Evolutionary conservation across 1,139 yeast genomes (phyloP).

Genomic region (Suhomyces chickasaworum): DNA sequence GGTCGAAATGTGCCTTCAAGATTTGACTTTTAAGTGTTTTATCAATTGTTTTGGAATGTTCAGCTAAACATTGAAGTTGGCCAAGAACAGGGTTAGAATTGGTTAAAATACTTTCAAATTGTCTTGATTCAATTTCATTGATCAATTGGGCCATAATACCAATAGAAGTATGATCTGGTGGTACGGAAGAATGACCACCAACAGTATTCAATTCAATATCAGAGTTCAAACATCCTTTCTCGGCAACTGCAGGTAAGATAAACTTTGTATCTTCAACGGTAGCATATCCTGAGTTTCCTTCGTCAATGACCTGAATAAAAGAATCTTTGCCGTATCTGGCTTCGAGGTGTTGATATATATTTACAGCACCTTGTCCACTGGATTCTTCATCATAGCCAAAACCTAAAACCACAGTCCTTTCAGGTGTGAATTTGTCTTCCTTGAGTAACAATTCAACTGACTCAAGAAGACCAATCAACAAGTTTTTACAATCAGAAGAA

Average conservation of each 20-base stretch:
- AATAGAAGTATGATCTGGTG: slow-evolving; percentile 51
- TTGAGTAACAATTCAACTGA: slow-evolving; percentile 42
- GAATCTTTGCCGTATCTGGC: slow-evolving; percentile 43
- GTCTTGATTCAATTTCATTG: slow-evolving; percentile 37
- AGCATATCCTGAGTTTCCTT: slow-evolving; percentile 40
- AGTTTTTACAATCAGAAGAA: slow-evolving; percentile 48
- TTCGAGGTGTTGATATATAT: slow-evolving; percentile 33
- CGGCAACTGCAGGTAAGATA: slow-evolving; percentile 58
- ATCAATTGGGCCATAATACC: slow-evolving; percentile 48
- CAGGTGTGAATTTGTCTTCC: slow-evolving; percentile 39
- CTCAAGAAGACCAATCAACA: slow-evolving; percentile 44
- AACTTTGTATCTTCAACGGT: slow-evolving; percentile 47
- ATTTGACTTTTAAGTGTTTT: slow-evolving; percentile 38
- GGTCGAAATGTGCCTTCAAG: slow-evolving; percentile 43
- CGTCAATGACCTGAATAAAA: slow-evolving; percentile 46
- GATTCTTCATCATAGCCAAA: slow-evolving; percentile 56
- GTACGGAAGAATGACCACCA: slow-evolving; percentile 54
- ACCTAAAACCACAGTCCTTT: slow-evolving; percentile 44
- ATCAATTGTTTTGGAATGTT: slow-evolving; percentile 35
- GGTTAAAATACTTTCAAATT: slow-evolving; percentile 38
- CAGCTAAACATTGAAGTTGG: slow-evolving; percentile 48
- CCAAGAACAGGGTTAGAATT: slow-evolving; percentile 44
- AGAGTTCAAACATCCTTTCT: slow-evolving; percentile 48
- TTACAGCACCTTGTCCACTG: slow-evolving; percentile 39
- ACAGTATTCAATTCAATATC: slow-evolving; percentile 41